Evolutionary conservation across 371 early-diverging fungal species (phyloP).

Genomic region (Chytridiales sp.): DNA sequence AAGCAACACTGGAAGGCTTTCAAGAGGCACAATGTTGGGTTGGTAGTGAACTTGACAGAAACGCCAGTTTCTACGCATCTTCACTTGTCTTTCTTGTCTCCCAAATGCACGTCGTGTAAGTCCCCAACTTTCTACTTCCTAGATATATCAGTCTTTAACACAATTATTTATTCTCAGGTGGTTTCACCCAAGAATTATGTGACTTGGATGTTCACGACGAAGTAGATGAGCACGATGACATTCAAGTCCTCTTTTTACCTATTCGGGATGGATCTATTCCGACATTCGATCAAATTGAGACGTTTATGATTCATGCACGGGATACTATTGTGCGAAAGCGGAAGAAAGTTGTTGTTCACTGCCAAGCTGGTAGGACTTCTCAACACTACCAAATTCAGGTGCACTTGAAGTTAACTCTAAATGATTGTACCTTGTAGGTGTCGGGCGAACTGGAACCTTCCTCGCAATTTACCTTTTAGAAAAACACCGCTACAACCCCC

Average conservation of each 20-base stretch:
- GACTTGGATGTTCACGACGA: conserved; percentile 36
- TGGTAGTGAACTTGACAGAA: conserved; percentile 47
- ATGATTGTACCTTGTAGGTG: conserved; percentile 20
- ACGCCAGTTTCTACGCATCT: conserved; percentile 28
- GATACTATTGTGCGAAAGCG: conserved; percentile 18
- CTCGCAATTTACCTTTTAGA: conserved; percentile 40
- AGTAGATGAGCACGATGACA: conserved; percentile 15
- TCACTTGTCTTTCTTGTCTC: no score
- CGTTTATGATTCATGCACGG: conserved; percentile 31
- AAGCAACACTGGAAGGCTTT: conserved; percentile 34
- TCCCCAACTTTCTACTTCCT: background rate
- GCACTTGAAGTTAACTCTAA: background rate
- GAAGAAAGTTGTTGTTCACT: conserved; percentile 39
- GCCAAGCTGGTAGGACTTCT: conserved; percentile 34
- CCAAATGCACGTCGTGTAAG: background rate
- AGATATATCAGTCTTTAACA: background rate
- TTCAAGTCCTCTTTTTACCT: conserved; percentile 39
- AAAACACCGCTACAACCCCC: conserved; percentile 32
- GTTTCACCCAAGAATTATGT: conserved; percentile 15
- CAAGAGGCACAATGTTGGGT: conserved; percentile 26
- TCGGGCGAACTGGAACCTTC: conserved; percentile 46
- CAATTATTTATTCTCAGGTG: background rate
- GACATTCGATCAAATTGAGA: conserved; percentile 25
- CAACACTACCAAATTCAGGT: background rate
- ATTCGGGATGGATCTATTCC: conserved; percentile 44